phyloP scores from a whole-genome alignment of 2,329 filamentous ascomycete genomes.

The Claviceps sorghi region DNA sequence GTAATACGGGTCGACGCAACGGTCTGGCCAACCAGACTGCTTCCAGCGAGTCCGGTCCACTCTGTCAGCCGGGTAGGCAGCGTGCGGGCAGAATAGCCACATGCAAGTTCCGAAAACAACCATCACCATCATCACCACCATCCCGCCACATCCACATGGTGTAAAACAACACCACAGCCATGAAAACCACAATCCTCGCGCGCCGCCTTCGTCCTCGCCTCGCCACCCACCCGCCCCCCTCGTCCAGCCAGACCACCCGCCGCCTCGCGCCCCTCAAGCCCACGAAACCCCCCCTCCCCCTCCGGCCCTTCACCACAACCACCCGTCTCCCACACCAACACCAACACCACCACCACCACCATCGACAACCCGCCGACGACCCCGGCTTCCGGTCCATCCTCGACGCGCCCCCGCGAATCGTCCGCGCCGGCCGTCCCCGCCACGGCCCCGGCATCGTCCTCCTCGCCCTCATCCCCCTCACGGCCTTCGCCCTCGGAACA shows the following conservation, averaged over 20 bases:
- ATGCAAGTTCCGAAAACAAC: not conserved
- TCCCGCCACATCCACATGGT: too few species aligned
- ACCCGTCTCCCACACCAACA: slow-evolving; percentile 4
- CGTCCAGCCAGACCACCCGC: not conserved
- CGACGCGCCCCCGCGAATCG: slow-evolving; percentile 69
- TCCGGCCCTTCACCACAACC: not conserved
- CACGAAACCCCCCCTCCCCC: not conserved
- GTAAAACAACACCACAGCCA: not conserved
- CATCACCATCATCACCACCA: not conserved
- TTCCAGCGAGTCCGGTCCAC: not conserved
- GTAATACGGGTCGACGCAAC: too few species aligned
- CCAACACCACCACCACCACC: slow-evolving; percentile 5
- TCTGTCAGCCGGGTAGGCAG: too few species aligned
- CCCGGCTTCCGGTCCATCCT: slow-evolving; percentile 73
- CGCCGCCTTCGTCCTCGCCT: slow-evolving; percentile 11
- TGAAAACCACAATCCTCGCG: slow-evolving; percentile 1
- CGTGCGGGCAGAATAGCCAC: not conserved
- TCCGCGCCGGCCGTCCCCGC: slow-evolving; percentile 51
- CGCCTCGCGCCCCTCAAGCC: not conserved
- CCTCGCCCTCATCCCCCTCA: slow-evolving; percentile 77
- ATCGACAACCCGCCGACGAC: slow-evolving; percentile 49
- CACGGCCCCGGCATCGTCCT: slow-evolving; percentile 73
- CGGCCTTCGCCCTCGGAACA: slow-evolving; percentile 75
- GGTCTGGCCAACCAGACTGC: too few species aligned
- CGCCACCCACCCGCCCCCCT: not conserved